Evolutionary conservation across 2,329 filamentous ascomycete species (phyloP), one percentile per base, ranked within the genome.

Genomic region (Trichophyton simii): DNA sequence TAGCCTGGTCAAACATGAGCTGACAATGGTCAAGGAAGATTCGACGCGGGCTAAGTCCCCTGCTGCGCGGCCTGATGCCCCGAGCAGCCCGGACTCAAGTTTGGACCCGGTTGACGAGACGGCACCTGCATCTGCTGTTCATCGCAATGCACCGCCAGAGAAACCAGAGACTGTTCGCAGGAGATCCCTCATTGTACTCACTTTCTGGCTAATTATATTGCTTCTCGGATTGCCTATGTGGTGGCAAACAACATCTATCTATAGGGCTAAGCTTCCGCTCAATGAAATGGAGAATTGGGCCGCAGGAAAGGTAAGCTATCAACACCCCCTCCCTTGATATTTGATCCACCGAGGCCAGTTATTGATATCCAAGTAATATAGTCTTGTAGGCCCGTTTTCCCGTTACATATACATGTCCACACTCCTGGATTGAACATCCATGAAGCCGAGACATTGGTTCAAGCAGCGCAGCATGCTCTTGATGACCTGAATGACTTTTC

Each of bases 191-290:
- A 87, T 97, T 58, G 85, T 99, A 64, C 73, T 88, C 64, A 92
- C 92, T 7, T 97, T 96, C 74, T 99, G 94, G 94, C 78, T 85
- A 3, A 84, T 97, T 42, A 89, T 95, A 5, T 72, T 95, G 5
- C 82, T 87, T 34, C 76, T 99, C 4, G 94, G 94, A 2, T 73
- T 99, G 66, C 94, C 94, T 62, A 87, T 95, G 82, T 99, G 94
- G 94, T 95, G 90, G 85, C 86, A 85, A 73, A 97, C 94, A 0
- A 99, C 94, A 3, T 87, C 88, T 0, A 95, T 97, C 61, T 91
- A 95, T 73, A 84, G 94, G 61, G 91, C 92, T 11, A 82, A 85
- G 52, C 77, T 99, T 67, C 94, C 94, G 3, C 74, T 96, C 66
- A 82, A 87, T 70, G 82, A 86, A 60, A 99, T 99, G 94, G 83